Percentiles rank a stretch among this genome's conserved stretches.
These are phyloP conservation scores for Golubevia pallescens DNA, from an alignment of 1,284 basidiomycete genomes.

Conservation along the genomic window DNA sequence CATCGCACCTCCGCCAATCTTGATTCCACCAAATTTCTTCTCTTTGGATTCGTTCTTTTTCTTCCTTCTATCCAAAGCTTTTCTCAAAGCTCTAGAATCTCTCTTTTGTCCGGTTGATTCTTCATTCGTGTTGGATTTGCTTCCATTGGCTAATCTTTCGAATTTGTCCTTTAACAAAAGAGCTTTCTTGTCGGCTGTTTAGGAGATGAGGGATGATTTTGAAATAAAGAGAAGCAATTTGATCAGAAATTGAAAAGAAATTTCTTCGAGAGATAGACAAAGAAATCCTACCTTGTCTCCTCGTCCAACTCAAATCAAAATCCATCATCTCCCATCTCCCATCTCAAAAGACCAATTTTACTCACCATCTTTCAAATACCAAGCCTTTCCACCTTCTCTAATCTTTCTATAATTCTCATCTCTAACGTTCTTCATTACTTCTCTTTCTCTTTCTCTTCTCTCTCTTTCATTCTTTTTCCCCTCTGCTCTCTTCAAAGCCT, in stretches of 20 bases:
- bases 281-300: slow-evolving; percentile 11
- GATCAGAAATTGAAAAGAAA: slow-evolving; percentile 3
- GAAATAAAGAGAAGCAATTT: not conserved
- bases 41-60: slow-evolving; percentile 49
- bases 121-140: not conserved
- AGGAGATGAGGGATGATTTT: not conserved
- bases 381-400: slow-evolving; percentile 38
- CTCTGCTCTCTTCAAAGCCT: slow-evolving; percentile 40
- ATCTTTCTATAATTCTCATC: slow-evolving; percentile 51
- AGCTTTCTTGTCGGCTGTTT: slow-evolving; percentile 15
- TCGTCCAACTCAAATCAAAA: not conserved
- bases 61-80: slow-evolving; percentile 39
- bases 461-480: slow-evolving; percentile 44
- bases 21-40: slow-evolving; percentile 11
- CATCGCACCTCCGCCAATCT: not conserved
- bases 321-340: slow-evolving; percentile 10
- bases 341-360: slow-evolving; percentile 4
- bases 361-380: slow-evolving; percentile 49
- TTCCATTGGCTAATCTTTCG: slow-evolving; percentile 20
- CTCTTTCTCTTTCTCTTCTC: slow-evolving; percentile 32
- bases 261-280: too few relatives aligned
- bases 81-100: slow-evolving; percentile 20
- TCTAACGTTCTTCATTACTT: slow-evolving; percentile 40
- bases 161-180: slow-evolving; percentile 46
- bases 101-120: not conserved